Evolutionary conservation across 176 grass and related monocot genomes (phyloP).

Genomic region (Olyra latifolia): DNA sequence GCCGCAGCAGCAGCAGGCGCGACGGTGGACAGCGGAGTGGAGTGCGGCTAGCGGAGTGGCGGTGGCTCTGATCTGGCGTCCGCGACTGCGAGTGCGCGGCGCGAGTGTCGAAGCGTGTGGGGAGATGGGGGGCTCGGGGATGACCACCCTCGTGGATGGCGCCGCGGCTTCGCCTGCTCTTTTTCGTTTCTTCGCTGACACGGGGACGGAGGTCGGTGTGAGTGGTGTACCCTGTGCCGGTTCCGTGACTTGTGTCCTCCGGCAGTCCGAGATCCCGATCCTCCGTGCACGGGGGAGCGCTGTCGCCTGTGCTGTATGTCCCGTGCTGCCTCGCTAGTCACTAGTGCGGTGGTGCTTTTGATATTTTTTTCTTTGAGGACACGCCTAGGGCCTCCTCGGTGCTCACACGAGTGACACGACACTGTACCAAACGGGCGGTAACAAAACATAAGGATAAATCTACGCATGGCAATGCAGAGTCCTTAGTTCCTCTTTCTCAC

Average conservation of each 20-base stretch:
- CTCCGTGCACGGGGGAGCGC: slow-evolving; percentile 32
- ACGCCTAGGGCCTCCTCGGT: too few relatives aligned
- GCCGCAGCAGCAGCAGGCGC: background rate
- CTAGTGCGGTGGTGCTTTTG: too few relatives aligned
- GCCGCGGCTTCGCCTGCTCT: slow-evolving; percentile 18
- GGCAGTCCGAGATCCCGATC: slow-evolving; percentile 46
- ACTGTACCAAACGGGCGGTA: too few relatives aligned
- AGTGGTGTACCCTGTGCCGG: background rate
- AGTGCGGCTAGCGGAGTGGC: background rate
- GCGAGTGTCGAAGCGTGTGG: background rate
- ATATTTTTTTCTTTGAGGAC: too few relatives aligned
- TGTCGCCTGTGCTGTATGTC: background rate
- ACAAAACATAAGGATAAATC: too few relatives aligned
- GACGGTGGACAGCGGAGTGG: background rate
- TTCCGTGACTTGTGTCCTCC: slow-evolving; percentile 35
- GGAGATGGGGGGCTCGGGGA: slow-evolving; percentile 27
- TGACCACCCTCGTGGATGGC: slow-evolving; percentile 46
- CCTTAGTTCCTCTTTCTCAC: too few relatives aligned
- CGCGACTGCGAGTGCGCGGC: background rate
- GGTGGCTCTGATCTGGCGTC: slow-evolving; percentile 31
- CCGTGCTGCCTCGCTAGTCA: too few relatives aligned
- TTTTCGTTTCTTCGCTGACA: slow-evolving; percentile 12
- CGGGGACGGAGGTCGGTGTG: background rate
- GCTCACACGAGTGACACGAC: too few relatives aligned
- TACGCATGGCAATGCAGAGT: too few relatives aligned